Base-by-base conservation (phyloP, 1,284 basidiomycete genomes). In the Cryptococcus wingfieldii region DNA sequence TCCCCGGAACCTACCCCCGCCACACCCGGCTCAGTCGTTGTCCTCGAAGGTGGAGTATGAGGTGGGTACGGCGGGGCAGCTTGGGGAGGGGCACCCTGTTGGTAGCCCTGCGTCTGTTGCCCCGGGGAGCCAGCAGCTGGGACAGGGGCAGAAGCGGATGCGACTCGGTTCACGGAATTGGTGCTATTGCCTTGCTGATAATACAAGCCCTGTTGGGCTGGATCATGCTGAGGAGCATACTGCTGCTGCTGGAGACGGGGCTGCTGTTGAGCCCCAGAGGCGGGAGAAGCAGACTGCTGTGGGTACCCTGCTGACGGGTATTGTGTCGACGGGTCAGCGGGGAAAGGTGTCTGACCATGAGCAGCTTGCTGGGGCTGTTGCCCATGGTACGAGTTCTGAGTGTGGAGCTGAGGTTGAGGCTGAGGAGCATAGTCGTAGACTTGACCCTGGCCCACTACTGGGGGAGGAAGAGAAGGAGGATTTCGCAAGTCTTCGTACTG, bases 401-500 rank as follows among this genome's bases (percentile, higher is more conserved):
- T 55, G 19, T 56, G 59, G 7, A 50, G 46, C 48, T 60, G 58
- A 16, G 53, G 54, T 39, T 48, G 52, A 16, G 60, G 50, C 27
- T 58, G 65, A 28, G 67, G 61, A 1, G 46, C 4, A 46, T 52
- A 48, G 34, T 53, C n/a, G 37, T 27, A 44, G 41, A 42, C 41
- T 25, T 49, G 38, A 59, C 25, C 43, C 66, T 66, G 42, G 68
- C 68, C 59, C n/a, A 51, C 56, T 27, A 58, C 47, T n/a, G 56
- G 65, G 18, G 60, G 60, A 12, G 64, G 61, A 8, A 62, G 64
- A n/a, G 60, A 59, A 14, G 64, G 61, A 4, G 63, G 64, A 23
- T 67, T 65, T 31, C 70, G 62, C 60, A 78, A 61, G 50, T 71
- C 66, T 53, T 75, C 69, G 55, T 78, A 78, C 58, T 77, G 75